Conservation (phyloP, 2,329 filamentous ascomycete genomes). For the Nemania diffusa region DNA sequence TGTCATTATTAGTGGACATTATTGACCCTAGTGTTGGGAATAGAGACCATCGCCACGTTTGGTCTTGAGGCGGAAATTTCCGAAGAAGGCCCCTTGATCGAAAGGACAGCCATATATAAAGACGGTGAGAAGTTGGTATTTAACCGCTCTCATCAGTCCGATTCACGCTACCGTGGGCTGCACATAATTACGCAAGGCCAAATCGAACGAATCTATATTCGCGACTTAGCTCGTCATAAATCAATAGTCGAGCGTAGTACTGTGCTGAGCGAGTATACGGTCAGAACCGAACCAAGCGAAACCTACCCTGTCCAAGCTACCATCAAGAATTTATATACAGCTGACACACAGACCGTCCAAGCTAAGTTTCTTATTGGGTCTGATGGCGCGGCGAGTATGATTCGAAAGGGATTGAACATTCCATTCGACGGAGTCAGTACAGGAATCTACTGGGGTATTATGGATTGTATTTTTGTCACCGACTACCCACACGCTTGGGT, state of each 20-base stretch:
- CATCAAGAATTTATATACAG: constrained; percentile 40
- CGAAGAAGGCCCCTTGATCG: constrained; percentile 50
- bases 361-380: constrained; percentile 50
- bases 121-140: constrained; percentile 47
- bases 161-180: constrained; percentile 51
- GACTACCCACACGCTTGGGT: constrained; percentile 48
- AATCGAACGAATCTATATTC: constrained; percentile 51
- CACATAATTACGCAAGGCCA: constrained; percentile 53
- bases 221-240: constrained; percentile 50
- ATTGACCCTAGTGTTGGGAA: background rate
- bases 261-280: constrained; percentile 37
- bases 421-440: constrained; percentile 50
- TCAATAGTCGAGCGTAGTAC: constrained; percentile 47
- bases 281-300: constrained; percentile 15
- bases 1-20: background rate
- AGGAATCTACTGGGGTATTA: constrained; percentile 50
- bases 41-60: constrained; percentile 33
- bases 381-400: constrained; percentile 48
- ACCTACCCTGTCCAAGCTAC: constrained; percentile 39
- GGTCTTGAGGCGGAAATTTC: constrained; percentile 42
- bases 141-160: constrained; percentile 45
- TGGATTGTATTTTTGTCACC: constrained; percentile 45
- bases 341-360: constrained; percentile 39
- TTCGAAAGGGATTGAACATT: constrained; percentile 46
- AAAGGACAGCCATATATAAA: constrained; percentile 47